Evolutionary conservation across 1,284 basidiomycete species (phyloP), one percentile per base, ranked within the genome.

Genomic region (Trichosporon faecale): DNA sequence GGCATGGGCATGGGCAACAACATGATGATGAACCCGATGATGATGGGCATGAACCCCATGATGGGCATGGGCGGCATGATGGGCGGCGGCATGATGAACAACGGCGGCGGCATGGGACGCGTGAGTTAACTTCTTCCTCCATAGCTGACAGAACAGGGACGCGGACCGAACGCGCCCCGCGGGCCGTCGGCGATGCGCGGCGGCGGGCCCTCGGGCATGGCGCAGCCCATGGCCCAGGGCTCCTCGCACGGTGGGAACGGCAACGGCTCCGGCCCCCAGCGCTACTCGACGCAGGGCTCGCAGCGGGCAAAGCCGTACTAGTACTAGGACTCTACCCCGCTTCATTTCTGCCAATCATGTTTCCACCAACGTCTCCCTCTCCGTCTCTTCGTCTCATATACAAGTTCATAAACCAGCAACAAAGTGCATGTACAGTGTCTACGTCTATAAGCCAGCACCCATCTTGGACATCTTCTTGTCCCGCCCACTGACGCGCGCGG

Each of bases 211-310:
- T 72, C 85, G 80, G 80, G 76, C 23, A 81, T 82, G 76, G 76
- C 65, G 79, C 77, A 76, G 77, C 77, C 78, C 65, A 81, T 61
- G 80, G 85, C 85, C 7, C 85, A 85, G 83, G 85, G 84, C 75
- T 80, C 81, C 16, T 79, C 78, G 29, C 80, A 77, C 74, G 82
- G 79, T 55, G 79, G 76, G 8, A 80, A 76, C 33, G 90, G 90
- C 63, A 85, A 88, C 31, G 73, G 73, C 37, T 73, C 90, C 44
- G 91, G 91, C 0, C 92, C 92, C 0, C 91, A 93, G 81, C 86
- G 92, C 64, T 82, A 84, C 69, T 81, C 80, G 23, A 84, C 82
- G 8, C 82, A 82, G 68, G 82, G 82, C 9, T 70, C 70, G 14
- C 78, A 81, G 52, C 75, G 82, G 64, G 74, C 80, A 27, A 80